Base-by-base conservation (phyloP, 2,329 filamentous ascomycete species). In the Capronia epimyces region DNA sequence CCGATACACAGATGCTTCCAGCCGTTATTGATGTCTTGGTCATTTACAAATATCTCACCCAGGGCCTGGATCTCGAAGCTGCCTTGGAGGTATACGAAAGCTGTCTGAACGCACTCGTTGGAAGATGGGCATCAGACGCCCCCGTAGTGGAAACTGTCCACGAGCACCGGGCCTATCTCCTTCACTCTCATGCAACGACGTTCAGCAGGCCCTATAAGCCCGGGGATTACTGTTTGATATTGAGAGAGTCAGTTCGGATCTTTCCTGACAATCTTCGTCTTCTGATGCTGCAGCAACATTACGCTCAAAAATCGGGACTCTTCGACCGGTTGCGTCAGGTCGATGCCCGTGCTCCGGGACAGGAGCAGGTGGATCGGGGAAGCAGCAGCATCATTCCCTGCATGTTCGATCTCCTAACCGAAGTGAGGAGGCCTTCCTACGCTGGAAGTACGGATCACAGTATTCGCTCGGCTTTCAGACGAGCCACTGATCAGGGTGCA, bases 261-360 rank as follows among this genome's bases (percentile, higher is more conserved):
- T 95, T 89, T 64, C 88, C 89, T 0, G 73, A 75, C 43, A 96
- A 95, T 69, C 86, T 82, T 1, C 75, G 88, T 4, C 84, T 96
- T 55, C 75, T 94, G 1, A 74, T 78, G 1, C 70, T 93, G 0
- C 85, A 85, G 57, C 78, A 82, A n/a, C 86, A 83, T 74, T 83
- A 87, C 55, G 84, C 91, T 64, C 75, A 81, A 1, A 80, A 83
- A 6, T 80, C 88, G 37, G 79, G 83, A 20, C 77, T 93, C 47
- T 80, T 89, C 55, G 87, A 94, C 60, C 84, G 87, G 15, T 80
- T 94, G 16, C 81, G 86, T n/a, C 74, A 78, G 4, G 69, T 87
- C 70, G 21, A 65, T 61, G 6, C 2, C 60, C 71, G 1, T 39
- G 24, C n/a, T 43, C 42, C 43, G 37, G 32, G 6, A 16, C n/a